Percentiles rank a stretch among this genome's conserved stretches.
These are phyloP conservation scores for Nakazawaea wyomingensis DNA, from an alignment of 805 yeast species.

Conservation along the genomic window DNA sequence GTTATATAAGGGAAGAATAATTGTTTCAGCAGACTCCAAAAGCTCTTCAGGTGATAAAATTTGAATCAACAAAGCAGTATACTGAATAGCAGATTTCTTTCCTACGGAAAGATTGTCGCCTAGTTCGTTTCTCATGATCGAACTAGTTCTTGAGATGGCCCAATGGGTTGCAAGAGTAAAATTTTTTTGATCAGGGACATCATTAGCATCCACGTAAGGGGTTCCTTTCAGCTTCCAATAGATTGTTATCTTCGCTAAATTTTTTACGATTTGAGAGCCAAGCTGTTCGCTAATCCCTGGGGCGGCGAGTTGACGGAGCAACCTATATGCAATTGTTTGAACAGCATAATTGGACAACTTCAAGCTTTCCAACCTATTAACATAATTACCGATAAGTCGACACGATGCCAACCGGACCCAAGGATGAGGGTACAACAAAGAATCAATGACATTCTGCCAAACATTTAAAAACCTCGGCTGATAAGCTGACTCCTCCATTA, in stretches of 20 bases:
- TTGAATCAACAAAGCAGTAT: conserved; percentile 60
- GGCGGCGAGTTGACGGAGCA: conserved; percentile 77
- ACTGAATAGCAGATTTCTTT: conserved; percentile 65
- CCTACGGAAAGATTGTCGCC: conserved; percentile 50
- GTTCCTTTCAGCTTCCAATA: conserved; percentile 52
- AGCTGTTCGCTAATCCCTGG: conserved; percentile 62
- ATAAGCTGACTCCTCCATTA: conserved; percentile 28
- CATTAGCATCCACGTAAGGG: conserved; percentile 28
- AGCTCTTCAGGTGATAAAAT: conserved; percentile 39
- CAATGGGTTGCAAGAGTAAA: conserved; percentile 46
- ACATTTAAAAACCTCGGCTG: conserved; percentile 26
- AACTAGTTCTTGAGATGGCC: conserved; percentile 57
- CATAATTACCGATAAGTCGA: conserved; percentile 49
- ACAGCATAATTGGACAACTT: conserved; percentile 40
- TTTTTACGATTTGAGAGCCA: conserved; percentile 61
- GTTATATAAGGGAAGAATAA: conserved; percentile 50
- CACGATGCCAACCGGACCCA: conserved; percentile 79
- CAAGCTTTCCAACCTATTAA: conserved; percentile 34
- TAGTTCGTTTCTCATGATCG: conserved; percentile 59
- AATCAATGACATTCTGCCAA: conserved; percentile 49
- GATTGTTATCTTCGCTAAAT: conserved; percentile 54
- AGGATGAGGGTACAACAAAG: conserved; percentile 78
- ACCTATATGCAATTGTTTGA: conserved; percentile 64
- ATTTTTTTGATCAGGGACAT: conserved; percentile 12
- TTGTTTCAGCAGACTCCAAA: conserved; percentile 36